phyloP scores from a whole-genome alignment of 2,329 filamentous ascomycete genomes.

The Pseudogymnoascus sp. region DNA sequence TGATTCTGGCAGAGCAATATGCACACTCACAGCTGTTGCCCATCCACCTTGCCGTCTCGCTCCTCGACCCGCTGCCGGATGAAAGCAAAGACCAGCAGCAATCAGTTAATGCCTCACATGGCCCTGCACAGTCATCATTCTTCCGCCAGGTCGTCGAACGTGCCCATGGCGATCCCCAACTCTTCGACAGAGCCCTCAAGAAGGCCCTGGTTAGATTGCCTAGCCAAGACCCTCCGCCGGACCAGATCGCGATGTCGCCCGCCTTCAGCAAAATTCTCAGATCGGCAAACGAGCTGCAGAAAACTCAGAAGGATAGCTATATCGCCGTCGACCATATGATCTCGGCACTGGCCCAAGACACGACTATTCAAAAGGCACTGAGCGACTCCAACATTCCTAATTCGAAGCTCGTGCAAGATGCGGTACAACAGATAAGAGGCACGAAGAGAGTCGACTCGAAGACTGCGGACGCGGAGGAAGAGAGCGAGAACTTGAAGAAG shows the following conservation, averaged over 20 bases:
- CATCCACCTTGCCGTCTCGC: conserved; percentile 76
- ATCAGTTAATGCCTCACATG: conserved; percentile 55
- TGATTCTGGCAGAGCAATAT: conserved; percentile 81
- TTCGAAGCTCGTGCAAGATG: conserved; percentile 78
- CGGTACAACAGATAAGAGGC: conserved; percentile 85
- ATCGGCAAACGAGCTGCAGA: conserved; percentile 80
- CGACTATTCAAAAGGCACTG: conserved; percentile 62
- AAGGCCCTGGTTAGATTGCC: conserved; percentile 84
- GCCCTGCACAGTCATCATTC: conserved; percentile 57
- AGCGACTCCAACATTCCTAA: conserved; percentile 89
- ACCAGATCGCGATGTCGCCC: conserved; percentile 75
- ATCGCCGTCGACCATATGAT: conserved; percentile 95
- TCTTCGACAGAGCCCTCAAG: conserved; percentile 83
- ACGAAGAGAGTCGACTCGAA: conserved; percentile 92
- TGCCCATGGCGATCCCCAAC: conserved; percentile 85
- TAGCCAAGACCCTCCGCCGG: conserved; percentile 89
- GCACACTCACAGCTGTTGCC: conserved; percentile 85
- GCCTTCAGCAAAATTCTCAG: conserved; percentile 75
- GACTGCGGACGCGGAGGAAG: conserved; percentile 84
- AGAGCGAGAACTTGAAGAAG: conserved; percentile 93
- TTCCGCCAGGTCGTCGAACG: conserved; percentile 92
- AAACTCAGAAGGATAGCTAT: conserved; percentile 94
- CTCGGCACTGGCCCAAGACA: conserved; percentile 71
- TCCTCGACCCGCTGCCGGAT: conserved; percentile 68
- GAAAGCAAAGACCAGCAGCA: conserved; percentile 73